Evolutionary conservation across 495 filamentous ascomycete species (phyloP).

Genomic region (Talaromyces trachyspermus): DNA sequence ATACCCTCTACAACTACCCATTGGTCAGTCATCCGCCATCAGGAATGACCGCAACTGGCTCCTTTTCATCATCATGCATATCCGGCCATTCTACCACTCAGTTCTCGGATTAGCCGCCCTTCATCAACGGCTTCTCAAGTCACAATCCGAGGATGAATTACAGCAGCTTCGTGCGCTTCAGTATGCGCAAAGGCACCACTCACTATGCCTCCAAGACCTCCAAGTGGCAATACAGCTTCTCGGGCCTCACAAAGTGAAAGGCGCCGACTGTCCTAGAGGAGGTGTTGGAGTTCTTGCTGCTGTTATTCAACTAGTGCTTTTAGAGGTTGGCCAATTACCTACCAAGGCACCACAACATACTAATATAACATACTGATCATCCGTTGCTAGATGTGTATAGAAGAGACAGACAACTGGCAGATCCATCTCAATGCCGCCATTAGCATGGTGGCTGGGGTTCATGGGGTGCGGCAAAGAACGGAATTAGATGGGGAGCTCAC

Average conservation of each 20-base stretch:
- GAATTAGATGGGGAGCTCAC: not conserved
- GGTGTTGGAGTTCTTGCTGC: not conserved
- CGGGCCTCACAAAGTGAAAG: not conserved
- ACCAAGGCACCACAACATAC: not conserved
- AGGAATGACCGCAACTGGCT: not conserved
- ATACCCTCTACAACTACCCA: not conserved
- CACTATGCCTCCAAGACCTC: not conserved
- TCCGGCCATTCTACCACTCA: not conserved
- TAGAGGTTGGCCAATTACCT: not conserved
- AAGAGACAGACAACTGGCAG: slow-evolving; percentile 1
- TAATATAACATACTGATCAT: no score
- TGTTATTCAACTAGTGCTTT: not conserved
- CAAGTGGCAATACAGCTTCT: not conserved
- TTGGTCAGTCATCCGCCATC: not conserved
- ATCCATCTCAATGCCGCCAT: not conserved
- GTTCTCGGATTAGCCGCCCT: not conserved
- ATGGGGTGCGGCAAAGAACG: not conserved
- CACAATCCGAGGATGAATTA: not conserved
- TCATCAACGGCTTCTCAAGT: slow-evolving; percentile 1
- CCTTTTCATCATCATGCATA: slow-evolving; percentile 1
- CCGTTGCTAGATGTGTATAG: not conserved
- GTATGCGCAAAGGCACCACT: not conserved
- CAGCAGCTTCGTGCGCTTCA: not conserved
- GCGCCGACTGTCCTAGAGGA: not conserved
- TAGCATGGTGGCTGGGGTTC: not conserved